phyloP scores from a whole-genome alignment of 1,139 yeast species.

The Debaryomyces sp. region DNA sequence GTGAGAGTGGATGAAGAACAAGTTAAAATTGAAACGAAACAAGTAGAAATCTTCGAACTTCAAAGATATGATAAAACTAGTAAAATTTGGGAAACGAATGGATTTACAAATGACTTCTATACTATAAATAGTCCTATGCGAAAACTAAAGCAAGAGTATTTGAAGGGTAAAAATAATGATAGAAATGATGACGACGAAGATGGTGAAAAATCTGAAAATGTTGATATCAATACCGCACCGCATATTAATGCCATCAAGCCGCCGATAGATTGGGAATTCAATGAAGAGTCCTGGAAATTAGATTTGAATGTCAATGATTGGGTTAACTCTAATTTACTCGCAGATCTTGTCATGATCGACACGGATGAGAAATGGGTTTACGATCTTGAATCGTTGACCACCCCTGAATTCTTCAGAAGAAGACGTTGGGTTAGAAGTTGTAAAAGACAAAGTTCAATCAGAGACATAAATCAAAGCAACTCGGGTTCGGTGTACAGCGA shows the following conservation, averaged over 20 bases:
- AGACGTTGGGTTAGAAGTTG: slow-evolving; percentile 57
- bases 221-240: slow-evolving; percentile 18
- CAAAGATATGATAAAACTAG: slow-evolving; percentile 55
- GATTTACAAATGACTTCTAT: slow-evolving; percentile 58
- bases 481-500: not conserved
- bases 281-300: slow-evolving; percentile 51
- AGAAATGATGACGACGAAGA: slow-evolving; percentile 20
- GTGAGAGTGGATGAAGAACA: slow-evolving; percentile 14
- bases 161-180: slow-evolving; percentile 16
- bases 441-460: slow-evolving; percentile 15
- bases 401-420: slow-evolving; percentile 42
- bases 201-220: slow-evolving; percentile 9
- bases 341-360: slow-evolving; percentile 60
- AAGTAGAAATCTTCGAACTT: slow-evolving; percentile 71
- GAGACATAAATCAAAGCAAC: slow-evolving; percentile 1
- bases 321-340: slow-evolving; percentile 54
- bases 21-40: slow-evolving; percentile 21
- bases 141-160: slow-evolving; percentile 16
- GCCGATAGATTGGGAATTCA: slow-evolving; percentile 61
- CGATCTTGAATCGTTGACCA: slow-evolving; percentile 39
- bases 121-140: slow-evolving; percentile 42
- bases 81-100: slow-evolving; percentile 62
- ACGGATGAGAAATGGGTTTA: slow-evolving; percentile 80
- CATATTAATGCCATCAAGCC: slow-evolving; percentile 44
- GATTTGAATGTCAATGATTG: slow-evolving; percentile 62